Percentiles rank a stretch among this genome's conserved stretches.
Evolutionary conservation across 148 eudicot genomes (phyloP).

Genomic region (Vaccinium corymbosum): DNA sequence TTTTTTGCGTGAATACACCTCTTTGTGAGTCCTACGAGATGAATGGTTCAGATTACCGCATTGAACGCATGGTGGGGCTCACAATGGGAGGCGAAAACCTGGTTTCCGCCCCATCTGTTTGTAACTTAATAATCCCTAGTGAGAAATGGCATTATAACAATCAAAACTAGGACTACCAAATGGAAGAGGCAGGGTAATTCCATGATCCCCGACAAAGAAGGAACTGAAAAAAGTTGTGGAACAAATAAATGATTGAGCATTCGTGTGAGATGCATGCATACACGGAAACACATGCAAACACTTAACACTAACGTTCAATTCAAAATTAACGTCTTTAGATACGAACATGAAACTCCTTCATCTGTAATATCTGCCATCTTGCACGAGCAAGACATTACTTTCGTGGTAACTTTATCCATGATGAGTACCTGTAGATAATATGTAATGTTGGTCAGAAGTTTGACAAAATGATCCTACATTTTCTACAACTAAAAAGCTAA

Average conservation of each 20-base stretch:
- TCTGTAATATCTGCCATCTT: conserved; percentile 99
- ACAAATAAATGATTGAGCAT: background rate
- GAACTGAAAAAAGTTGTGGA: background rate
- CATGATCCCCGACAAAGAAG: background rate
- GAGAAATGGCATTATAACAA: background rate
- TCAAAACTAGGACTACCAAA: background rate
- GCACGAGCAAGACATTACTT: conserved; percentile 93
- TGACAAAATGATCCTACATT: background rate
- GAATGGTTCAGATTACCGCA: no score
- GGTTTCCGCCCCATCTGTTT: no score
- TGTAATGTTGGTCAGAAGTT: conserved; percentile 1
- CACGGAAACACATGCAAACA: background rate
- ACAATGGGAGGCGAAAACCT: no score
- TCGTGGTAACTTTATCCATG: conserved; percentile 97
- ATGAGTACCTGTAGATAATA: conserved; percentile 65
- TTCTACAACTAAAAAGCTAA: background rate
- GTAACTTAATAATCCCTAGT: background rate
- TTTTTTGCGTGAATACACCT: no score
- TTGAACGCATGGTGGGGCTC: no score
- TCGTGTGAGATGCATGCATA: background rate
- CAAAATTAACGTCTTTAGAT: background rate
- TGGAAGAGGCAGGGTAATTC: background rate
- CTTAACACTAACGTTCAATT: background rate
- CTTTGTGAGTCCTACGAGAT: no score
- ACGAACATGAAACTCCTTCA: conserved; percentile 89